phyloP scores from a whole-genome alignment of 2,329 filamentous ascomycete genomes.

The Trichophyton schoenleinii region DNA sequence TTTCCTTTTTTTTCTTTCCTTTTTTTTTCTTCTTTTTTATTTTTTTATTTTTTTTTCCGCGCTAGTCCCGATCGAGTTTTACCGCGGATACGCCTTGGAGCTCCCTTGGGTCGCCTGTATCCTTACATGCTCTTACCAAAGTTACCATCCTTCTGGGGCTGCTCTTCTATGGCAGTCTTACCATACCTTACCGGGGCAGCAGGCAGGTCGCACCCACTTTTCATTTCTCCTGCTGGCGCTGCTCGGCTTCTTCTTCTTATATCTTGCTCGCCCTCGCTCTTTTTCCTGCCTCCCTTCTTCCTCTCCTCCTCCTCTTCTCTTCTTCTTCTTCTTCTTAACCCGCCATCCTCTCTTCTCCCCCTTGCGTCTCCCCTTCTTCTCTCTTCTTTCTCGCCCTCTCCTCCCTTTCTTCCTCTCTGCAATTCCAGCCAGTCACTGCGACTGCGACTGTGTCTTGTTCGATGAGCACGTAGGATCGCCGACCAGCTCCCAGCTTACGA shows the following conservation, averaged over 20 bases:
- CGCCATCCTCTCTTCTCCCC: constrained; percentile 4
- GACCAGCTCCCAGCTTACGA: too few species aligned
- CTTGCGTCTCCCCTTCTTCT: constrained; percentile 2
- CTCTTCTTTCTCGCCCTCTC: background rate
- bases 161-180: too few species aligned
- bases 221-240: constrained; percentile 5
- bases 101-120: background rate
- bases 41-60: background rate
- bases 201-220: constrained; percentile 5
- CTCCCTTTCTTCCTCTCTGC: background rate
- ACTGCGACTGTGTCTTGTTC: background rate
- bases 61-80: background rate
- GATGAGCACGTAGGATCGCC: background rate
- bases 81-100: constrained; percentile 5
- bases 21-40: background rate
- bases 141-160: background rate
- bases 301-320: constrained; percentile 1
- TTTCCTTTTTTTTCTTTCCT: background rate
- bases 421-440: constrained; percentile 1
- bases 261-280: constrained; percentile 3
- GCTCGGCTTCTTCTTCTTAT: constrained; percentile 4
- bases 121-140: background rate
- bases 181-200: too few species aligned
- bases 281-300: constrained; percentile 9
- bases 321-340: constrained; percentile 7